phyloP scores from a whole-genome alignment of 768 basidiomycete species.

The Pluteus cervinus region DNA sequence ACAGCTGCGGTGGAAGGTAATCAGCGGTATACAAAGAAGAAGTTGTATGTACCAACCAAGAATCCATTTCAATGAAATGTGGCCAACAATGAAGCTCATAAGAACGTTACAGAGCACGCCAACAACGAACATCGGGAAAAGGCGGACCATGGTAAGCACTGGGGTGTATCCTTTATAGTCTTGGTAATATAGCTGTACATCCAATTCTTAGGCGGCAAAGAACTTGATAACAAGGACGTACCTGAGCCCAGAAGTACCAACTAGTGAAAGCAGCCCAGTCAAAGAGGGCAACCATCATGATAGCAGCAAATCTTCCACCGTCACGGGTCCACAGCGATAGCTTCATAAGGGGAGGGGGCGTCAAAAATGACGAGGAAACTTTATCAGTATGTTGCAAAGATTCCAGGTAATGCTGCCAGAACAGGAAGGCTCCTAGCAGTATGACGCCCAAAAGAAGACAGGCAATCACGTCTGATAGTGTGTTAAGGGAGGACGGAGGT shows the following conservation, averaged over 20 bases:
- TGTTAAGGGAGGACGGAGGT: slow-evolving; percentile 13
- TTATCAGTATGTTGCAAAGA: slow-evolving; percentile 18
- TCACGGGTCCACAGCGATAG: slow-evolving; percentile 53
- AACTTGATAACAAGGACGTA: slow-evolving; percentile 5
- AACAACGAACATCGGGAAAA: slow-evolving; percentile 66
- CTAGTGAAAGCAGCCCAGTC: slow-evolving; percentile 49
- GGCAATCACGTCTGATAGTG: slow-evolving; percentile 56
- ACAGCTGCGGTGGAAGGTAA: slow-evolving; percentile 7
- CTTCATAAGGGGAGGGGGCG: slow-evolving; percentile 57
- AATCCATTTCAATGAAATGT: slow-evolving; percentile 49
- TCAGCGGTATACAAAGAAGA: neutral
- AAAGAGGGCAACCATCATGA: slow-evolving; percentile 52
- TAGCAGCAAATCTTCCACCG: slow-evolving; percentile 48
- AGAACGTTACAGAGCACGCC: slow-evolving; percentile 61
- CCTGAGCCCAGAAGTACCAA: slow-evolving; percentile 36
- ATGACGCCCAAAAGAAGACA: slow-evolving; percentile 58
- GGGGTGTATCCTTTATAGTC: slow-evolving; percentile 50
- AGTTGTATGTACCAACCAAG: slow-evolving; percentile 49
- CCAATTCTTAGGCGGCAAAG: too few relatives aligned
- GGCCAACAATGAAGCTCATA: slow-evolving; percentile 53
- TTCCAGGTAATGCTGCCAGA: slow-evolving; percentile 65
- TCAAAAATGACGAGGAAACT: slow-evolving; percentile 15
- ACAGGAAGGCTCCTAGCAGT: slow-evolving; percentile 48
- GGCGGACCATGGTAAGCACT: slow-evolving; percentile 54
- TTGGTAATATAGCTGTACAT: slow-evolving; percentile 79